Evolutionary conservation across 2,329 filamentous ascomycete genomes (phyloP), one percentile per base, ranked within the genome.

Genomic region (Davidsoniella australis): DNA sequence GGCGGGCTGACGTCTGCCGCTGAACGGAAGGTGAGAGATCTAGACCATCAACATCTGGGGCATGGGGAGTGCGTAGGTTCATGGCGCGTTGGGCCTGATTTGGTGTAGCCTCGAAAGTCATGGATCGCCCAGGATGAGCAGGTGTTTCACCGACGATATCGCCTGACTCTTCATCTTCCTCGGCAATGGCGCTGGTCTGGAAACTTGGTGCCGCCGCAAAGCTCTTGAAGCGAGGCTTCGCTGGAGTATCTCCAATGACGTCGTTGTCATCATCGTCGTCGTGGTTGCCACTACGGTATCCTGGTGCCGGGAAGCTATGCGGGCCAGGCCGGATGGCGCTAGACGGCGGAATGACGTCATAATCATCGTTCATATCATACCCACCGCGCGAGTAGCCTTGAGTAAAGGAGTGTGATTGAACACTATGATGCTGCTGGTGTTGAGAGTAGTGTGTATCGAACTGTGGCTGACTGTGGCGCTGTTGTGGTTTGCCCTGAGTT

Each of bases 311-410:
- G 42, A 45, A 50, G 37, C 42, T 50, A n/a, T 50, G 48, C 10
- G 36, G 17, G 10, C 37, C 26, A 5, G 29, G 40, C 12, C 45
- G 45, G 14, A 42, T 12, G 10, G 65, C 57, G 24, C 62, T 66
- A 18, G 61, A 68, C 2, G 63, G 65, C 4, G 62, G 62, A 24
- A 64, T 60, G 41, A 59, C 37, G 8, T 64, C 61, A 33, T 61
- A 60, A 3, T 47, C 45, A 33, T 33, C 29, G 2, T n/a, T 26
- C 16, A n/a, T 16, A 6, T 36, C 38, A 41, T 41, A 41, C 3
- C 8, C 29, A 12, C 29, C 29, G 29, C 17, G 42, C 7, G 23
- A 39, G 42, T 50, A 45, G 33, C 45, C 33, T 39, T 50, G 42
- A 26, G 39, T 33, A 14, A 41, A 47, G 14, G 44, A 47, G 2